These are phyloP conservation scores for Endocladia muricata DNA, from an alignment of 31 red algal species.

Conservation along the genomic window DNA sequence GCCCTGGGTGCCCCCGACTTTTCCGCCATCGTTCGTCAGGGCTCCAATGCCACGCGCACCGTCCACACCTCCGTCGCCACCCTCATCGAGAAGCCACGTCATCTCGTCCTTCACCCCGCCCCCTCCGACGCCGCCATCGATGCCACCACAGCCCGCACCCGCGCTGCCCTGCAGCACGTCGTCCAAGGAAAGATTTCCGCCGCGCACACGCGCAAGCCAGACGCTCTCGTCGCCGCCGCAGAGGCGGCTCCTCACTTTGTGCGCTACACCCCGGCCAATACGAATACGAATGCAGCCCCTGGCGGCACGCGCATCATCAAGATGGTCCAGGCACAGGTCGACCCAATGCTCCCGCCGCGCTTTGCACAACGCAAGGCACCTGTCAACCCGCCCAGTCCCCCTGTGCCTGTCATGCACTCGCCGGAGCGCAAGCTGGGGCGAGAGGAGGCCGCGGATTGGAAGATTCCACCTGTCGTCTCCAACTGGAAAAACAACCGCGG, in stretches of 20 bases:
- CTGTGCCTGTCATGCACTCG: constrained; percentile 86
- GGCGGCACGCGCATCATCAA: constrained; percentile 72
- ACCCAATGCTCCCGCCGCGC: constrained; percentile 72
- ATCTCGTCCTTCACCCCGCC: constrained; percentile 25
- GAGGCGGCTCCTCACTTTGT: constrained; percentile 43
- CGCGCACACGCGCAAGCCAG: constrained; percentile 3
- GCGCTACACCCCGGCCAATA: constrained; percentile 74
- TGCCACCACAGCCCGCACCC: constrained; percentile 47
- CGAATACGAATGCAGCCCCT: constrained; percentile 25
- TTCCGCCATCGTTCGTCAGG: constrained; percentile 56
- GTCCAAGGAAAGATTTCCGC: constrained; percentile 37
- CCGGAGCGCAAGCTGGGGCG: constrained; percentile 72
- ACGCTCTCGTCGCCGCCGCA: not conserved
- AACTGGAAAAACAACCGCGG: constrained; percentile 96
- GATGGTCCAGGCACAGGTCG: constrained; percentile 61
- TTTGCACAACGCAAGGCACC: constrained; percentile 71
- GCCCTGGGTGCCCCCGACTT: constrained; percentile 54
- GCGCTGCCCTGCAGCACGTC: constrained; percentile 52
- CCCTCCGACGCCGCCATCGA: constrained; percentile 32
- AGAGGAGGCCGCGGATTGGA: constrained; percentile 73
- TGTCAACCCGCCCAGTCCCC: constrained; percentile 74
- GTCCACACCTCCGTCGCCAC: constrained; percentile 45
- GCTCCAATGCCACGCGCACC: constrained; percentile 48
- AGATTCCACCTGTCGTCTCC: constrained; percentile 79
- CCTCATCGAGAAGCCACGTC: constrained; percentile 55